Conservation (phyloP, 169 alveolate genomes). For the Cryptosporidium bovis region DNA sequence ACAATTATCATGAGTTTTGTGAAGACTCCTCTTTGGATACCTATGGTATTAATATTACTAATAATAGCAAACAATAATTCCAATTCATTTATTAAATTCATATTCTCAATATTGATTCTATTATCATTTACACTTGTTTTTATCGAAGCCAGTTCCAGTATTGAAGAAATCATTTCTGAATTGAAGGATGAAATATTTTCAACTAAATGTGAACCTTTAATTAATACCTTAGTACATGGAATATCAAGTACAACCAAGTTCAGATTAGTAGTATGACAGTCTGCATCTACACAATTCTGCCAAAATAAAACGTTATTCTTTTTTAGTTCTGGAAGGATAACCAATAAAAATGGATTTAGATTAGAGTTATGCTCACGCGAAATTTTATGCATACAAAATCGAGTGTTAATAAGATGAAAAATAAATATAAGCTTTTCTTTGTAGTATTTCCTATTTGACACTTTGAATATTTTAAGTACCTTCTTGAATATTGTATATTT, state of each 20-base stretch:
- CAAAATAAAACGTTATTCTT: slow-evolving; percentile 10
- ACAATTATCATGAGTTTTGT: neutral
- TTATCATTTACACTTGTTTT: neutral
- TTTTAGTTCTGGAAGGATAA: slow-evolving; percentile 8
- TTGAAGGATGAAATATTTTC: neutral
- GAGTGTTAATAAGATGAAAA: neutral
- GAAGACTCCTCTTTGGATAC: neutral
- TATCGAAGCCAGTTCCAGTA: neutral
- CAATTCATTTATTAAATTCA: slow-evolving; percentile 10
- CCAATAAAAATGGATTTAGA: neutral
- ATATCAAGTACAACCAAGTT: neutral
- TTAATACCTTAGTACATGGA: too few relatives aligned
- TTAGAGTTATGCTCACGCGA: neutral
- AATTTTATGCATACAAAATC: neutral
- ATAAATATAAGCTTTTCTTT: slow-evolving; percentile 9
- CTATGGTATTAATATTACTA: slow-evolving; percentile 3
- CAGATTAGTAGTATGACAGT: neutral
- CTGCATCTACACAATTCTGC: slow-evolving; percentile 3
- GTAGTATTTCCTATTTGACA: slow-evolving; percentile 11
- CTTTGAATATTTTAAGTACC: slow-evolving; percentile 13
- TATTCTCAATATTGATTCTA: neutral
- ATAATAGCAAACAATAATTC: slow-evolving; percentile 13
- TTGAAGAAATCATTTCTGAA: neutral
- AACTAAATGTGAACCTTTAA: neutral
- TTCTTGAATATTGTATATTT: neutral